Base-by-base conservation (phyloP, 345 rosid genomes). In the Xanthoceras sorbifolium region DNA sequence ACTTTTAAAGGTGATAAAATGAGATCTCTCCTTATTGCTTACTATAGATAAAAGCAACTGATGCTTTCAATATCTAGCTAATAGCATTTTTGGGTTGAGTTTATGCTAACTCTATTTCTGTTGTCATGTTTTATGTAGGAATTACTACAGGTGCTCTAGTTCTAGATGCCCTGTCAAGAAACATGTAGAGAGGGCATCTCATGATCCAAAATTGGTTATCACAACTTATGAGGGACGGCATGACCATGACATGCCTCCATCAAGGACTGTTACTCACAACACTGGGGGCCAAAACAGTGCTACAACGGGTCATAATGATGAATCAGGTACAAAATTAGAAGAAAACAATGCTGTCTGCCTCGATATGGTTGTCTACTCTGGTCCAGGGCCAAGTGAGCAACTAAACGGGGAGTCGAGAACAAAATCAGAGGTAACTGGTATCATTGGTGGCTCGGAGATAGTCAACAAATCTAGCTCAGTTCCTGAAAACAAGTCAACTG, bases 91-190 rank as follows among this genome's bases (percentile, higher is more conserved):
- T 12, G 34, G 23, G 64, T 73, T 29, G 6, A 20, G 73, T 36
- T 28, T 72, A 46, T 18, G 11, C 54, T 76, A 74, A 77, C 72
- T 64, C 23, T 68, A 38, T 61, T 34, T 63, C 42, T 55, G 25
- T 25, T 42, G 64, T 65, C 42, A 29, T 71, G 73, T 78, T n/a
- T n/a, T n/a, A 32, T 80, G 73, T 64, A 96, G 99, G 97, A 96
- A 98, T 83, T 93, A 96, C 83, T 96, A 96, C 79, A 84, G 99
- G 82, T 96, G 99, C 85, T 96, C 99, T 32, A 89, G 87, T 77
- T 84, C 94, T 23, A 94, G 99, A 74, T 96, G 99, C 80, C 93
- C 93, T 0, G 99, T 84, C 42, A 95, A 92, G 89, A 95, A 95
- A 83, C 98, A 89, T 42, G 93, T 92, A 20, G 97, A 92, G 79